Percentiles rank a stretch among this genome's conserved stretches.
phyloP scores from a whole-genome alignment of 768 basidiomycete genomes.

The Amanita subjunquillea region DNA sequence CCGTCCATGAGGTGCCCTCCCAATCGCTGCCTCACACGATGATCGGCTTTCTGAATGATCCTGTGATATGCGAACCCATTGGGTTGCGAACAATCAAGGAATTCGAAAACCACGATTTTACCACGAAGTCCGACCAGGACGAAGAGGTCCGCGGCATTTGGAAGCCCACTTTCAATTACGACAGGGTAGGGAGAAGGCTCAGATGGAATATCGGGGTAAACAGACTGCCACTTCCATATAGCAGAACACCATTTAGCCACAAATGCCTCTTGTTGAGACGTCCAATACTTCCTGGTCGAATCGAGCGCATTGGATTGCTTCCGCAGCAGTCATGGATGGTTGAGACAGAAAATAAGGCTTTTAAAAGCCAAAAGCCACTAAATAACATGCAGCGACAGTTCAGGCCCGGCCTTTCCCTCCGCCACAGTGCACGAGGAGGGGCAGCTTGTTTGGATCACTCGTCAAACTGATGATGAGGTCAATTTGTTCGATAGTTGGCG shows the following conservation, averaged over 20 bases:
- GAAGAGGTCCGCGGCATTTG: slow-evolving; percentile 26
- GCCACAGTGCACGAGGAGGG: slow-evolving; percentile 49
- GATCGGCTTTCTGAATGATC: slow-evolving; percentile 44
- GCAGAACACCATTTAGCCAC: slow-evolving; percentile 47
- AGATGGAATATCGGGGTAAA: slow-evolving; percentile 37
- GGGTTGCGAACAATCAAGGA: slow-evolving; percentile 35
- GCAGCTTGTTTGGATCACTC: slow-evolving; percentile 32
- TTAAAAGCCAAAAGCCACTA: slow-evolving; percentile 45
- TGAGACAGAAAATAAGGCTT: slow-evolving; percentile 30
- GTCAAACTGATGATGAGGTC: slow-evolving; percentile 41
- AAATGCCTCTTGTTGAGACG: slow-evolving; percentile 43
- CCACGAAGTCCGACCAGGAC: slow-evolving; percentile 54
- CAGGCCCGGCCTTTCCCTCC: slow-evolving; percentile 57
- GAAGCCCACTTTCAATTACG: slow-evolving; percentile 19
- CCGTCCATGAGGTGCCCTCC: slow-evolving; percentile 21
- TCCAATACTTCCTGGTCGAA: slow-evolving; percentile 50
- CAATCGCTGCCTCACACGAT: slow-evolving; percentile 41
- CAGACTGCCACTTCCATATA: slow-evolving; percentile 46
- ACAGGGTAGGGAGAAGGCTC: slow-evolving; percentile 40
- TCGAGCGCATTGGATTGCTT: slow-evolving; percentile 38
- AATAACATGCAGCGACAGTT: slow-evolving; percentile 49
- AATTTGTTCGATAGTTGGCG: slow-evolving; percentile 53
- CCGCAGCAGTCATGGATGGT: slow-evolving; percentile 36
- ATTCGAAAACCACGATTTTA: slow-evolving; percentile 44
- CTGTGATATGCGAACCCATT: slow-evolving; percentile 33